Conservation (phyloP, 202 grass and related monocot genomes). For the Alloteropsis angusta region DNA sequence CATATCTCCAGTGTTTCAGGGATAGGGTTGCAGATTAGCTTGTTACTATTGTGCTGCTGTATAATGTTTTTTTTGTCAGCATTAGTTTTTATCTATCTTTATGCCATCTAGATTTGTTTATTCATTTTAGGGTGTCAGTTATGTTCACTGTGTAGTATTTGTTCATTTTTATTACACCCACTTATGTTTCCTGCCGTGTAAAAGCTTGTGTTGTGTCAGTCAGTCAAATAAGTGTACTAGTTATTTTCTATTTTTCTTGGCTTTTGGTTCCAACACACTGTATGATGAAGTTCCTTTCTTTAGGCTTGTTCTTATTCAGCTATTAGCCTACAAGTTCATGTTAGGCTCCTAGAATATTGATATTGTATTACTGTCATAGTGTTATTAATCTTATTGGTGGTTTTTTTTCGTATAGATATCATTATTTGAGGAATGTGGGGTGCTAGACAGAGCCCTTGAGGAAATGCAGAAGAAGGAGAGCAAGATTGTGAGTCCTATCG, state of each 20-base stretch:
- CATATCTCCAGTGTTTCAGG: constrained; percentile 1
- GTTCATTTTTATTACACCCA: neutral
- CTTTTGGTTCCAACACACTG: neutral
- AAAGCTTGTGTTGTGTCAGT: constrained; percentile 16
- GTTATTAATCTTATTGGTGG: constrained; percentile 13
- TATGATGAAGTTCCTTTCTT: neutral
- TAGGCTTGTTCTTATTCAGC: neutral
- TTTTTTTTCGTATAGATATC: constrained; percentile 69
- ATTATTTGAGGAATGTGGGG: constrained; percentile 86
- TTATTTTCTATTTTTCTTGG: neutral
- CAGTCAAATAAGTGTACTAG: neutral
- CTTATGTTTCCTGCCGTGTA: neutral
- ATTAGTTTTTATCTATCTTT: neutral
- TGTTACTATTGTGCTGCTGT: neutral
- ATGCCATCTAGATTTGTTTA: neutral
- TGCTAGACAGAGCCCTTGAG: constrained; percentile 81
- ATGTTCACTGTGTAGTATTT: neutral
- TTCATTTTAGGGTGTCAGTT: neutral
- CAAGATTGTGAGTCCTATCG: constrained; percentile 67
- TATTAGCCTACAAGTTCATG: neutral
- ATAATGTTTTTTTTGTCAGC: neutral
- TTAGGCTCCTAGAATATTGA: neutral
- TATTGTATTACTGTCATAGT: constrained; percentile 4
- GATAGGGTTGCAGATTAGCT: neutral
- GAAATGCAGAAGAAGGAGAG: constrained; percentile 84